A percentile compares a stretch with the other conserved stretches of the same genome.
These are phyloP conservation scores for Chytridium lagenaria DNA, from an alignment of 371 early-diverging fungal species.

Conservation along the genomic window DNA sequence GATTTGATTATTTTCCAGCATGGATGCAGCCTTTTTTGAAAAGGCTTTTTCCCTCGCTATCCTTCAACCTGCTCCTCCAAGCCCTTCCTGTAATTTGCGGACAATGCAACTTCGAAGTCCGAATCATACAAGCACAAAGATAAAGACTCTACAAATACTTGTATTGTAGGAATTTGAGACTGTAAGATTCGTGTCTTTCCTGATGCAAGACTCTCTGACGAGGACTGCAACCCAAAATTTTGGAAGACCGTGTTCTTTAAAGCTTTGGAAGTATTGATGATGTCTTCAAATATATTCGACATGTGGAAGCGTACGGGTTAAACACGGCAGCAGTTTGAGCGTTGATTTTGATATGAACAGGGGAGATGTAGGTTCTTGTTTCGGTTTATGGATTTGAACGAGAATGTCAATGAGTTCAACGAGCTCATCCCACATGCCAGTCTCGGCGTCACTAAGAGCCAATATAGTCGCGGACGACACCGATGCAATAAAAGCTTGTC, in stretches of 20 bases:
- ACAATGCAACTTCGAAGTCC: constrained; percentile 63
- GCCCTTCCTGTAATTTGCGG: constrained; percentile 59
- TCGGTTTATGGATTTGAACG: background rate
- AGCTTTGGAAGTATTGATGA: constrained; percentile 49
- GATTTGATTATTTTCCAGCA: constrained; percentile 36
- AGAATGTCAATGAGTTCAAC: background rate
- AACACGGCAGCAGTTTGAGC: background rate
- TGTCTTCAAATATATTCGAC: constrained; percentile 49
- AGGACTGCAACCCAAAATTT: constrained; percentile 32
- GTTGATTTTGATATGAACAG: background rate
- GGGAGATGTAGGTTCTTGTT: background rate
- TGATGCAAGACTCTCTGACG: constrained; percentile 16
- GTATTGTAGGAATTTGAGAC: constrained; percentile 30
- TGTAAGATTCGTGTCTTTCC: constrained; percentile 29
- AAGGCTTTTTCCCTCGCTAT: constrained; percentile 64
- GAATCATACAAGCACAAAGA: constrained; percentile 52
- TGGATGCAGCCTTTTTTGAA: constrained; percentile 58
- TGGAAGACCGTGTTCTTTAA: constrained; percentile 40
- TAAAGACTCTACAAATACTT: constrained; percentile 52
- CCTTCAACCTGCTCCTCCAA: constrained; percentile 59
- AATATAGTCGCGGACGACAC: background rate
- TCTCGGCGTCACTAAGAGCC: background rate
- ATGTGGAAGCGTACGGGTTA: constrained; percentile 48
- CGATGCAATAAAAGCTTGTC: background rate
- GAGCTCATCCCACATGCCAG: constrained; percentile 8